Evolutionary conservation across 192 early-diverging fungal genomes (phyloP).

Genomic region (Coemansia asiatica): DNA sequence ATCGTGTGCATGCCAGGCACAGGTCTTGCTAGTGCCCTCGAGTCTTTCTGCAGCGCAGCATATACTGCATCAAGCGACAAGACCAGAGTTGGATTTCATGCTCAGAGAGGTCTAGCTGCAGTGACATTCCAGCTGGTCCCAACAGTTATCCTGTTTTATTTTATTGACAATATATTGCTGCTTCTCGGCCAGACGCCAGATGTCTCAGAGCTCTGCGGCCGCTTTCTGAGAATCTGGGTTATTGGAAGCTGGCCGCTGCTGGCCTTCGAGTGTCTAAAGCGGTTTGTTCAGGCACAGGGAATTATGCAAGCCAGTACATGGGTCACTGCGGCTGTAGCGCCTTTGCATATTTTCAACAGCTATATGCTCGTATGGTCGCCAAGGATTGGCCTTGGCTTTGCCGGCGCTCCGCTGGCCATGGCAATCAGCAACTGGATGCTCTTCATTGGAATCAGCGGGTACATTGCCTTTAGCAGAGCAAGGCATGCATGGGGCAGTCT

Average conservation of each 20-base stretch:
- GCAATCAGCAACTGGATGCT: constrained; percentile 65
- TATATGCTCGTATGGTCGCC: constrained; percentile 55
- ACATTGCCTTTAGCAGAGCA: constrained; percentile 49
- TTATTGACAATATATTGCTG: constrained; percentile 63
- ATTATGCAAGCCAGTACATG: constrained; percentile 77
- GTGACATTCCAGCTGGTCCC: constrained; percentile 44
- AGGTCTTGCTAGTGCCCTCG: constrained; percentile 60
- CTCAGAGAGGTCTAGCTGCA: constrained; percentile 43
- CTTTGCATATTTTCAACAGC: constrained; percentile 30
- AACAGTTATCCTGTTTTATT: constrained; percentile 20
- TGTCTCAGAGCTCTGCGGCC: constrained; percentile 66
- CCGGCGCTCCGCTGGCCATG: constrained; percentile 71
- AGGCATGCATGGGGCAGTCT: constrained; percentile 80
- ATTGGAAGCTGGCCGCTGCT: constrained; percentile 78
- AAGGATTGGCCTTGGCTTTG: constrained; percentile 57
- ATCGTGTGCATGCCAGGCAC: constrained; percentile 66
- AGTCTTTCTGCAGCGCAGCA: constrained; percentile 42
- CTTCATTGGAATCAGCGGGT: constrained; percentile 56
- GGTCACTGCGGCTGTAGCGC: constrained; percentile 39
- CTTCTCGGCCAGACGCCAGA: constrained; percentile 73
- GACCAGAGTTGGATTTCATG: constrained; percentile 44
- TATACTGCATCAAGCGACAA: constrained; percentile 48
- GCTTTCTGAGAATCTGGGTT: constrained; percentile 67
- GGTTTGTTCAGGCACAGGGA: constrained; percentile 87
- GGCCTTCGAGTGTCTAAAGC: constrained; percentile 80